Evolutionary conservation across 129 eudicot genomes (phyloP).

Genomic region (Lactuca sativa): DNA sequence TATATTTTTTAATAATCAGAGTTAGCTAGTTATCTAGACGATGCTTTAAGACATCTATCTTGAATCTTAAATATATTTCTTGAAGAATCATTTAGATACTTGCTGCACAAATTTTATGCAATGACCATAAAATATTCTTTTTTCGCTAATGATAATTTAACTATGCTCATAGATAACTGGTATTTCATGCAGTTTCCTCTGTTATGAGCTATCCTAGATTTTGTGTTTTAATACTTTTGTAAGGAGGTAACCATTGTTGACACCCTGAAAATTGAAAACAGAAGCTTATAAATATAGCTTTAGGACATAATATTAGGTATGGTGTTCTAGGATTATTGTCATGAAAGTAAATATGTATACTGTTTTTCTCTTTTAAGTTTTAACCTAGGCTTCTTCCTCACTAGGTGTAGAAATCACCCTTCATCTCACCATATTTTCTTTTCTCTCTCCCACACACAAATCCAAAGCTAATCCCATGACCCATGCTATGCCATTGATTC

Average conservation of each 20-base stretch:
- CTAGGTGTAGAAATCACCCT: too few relatives aligned
- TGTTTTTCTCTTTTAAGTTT: too few relatives aligned
- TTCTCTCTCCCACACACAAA: too few relatives aligned
- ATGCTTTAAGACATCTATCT: not conserved
- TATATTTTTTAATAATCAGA: not conserved
- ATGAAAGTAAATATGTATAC: not conserved
- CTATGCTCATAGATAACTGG: not conserved
- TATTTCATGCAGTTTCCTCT: not conserved
- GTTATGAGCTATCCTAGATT: too few relatives aligned
- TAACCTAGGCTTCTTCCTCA: too few relatives aligned
- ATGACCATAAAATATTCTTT: not conserved
- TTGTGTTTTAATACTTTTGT: not conserved
- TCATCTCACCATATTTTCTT: too few relatives aligned
- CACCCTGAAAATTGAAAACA: not conserved
- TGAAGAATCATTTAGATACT: too few relatives aligned
- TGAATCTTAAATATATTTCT: not conserved
- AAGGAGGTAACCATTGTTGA: not conserved
- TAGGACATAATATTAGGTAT: not conserved
- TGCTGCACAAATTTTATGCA: not conserved
- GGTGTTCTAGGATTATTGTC: not conserved
- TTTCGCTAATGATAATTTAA: not conserved
- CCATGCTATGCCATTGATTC: too few relatives aligned
- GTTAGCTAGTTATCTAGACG: not conserved
- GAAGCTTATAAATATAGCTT: not conserved
- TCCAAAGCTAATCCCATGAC: too few relatives aligned